Conservation (phyloP, 441 rosid genomes). For the Jatropha multifida region DNA sequence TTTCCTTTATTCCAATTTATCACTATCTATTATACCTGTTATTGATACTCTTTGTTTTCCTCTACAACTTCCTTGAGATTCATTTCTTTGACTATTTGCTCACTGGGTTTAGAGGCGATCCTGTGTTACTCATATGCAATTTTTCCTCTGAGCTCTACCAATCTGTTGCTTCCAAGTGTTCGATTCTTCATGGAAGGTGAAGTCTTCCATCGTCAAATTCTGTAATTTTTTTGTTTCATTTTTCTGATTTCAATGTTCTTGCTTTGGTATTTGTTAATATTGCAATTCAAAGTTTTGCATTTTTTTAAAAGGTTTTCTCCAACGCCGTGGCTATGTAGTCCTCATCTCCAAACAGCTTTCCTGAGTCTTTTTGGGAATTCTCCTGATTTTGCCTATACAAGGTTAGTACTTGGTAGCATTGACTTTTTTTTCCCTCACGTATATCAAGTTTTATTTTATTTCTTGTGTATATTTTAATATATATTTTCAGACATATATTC, state of each 20-base stretch:
- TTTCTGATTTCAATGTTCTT: not conserved
- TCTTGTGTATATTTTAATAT: too few species aligned
- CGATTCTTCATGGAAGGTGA: conserved; percentile 40
- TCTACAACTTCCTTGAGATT: conserved; percentile 43
- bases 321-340: conserved; percentile 54
- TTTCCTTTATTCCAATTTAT: conserved; percentile 33
- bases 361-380: conserved; percentile 36
- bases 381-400: conserved; percentile 38
- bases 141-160: conserved; percentile 39
- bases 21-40: conserved; percentile 28
- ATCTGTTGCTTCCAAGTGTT: conserved; percentile 44
- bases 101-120: conserved; percentile 36
- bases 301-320: conserved; percentile 36
- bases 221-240: not conserved
- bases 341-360: conserved; percentile 54
- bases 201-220: not conserved
- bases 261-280: not conserved
- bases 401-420: conserved; percentile 24
- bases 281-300: not conserved
- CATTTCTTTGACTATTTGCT: conserved; percentile 40
- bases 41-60: conserved; percentile 21
- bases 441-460: too few species aligned
- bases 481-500: conserved; percentile 34
- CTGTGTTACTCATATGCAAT: conserved; percentile 36
- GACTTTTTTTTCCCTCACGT: not conserved